phyloP scores from a whole-genome alignment of 352 stramenopile species.

The Blastocystis sp. region DNA sequence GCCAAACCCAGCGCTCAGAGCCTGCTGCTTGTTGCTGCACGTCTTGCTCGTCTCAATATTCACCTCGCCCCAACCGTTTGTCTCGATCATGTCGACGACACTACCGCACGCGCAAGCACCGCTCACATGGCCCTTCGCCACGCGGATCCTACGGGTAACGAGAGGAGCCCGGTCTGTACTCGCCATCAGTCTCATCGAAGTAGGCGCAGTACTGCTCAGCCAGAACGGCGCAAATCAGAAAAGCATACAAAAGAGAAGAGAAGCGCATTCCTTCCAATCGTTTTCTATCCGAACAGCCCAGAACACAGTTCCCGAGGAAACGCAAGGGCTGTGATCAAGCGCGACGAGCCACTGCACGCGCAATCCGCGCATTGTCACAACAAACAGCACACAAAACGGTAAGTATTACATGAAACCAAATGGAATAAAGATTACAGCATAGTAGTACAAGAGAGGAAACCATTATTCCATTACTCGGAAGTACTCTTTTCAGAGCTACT shows the following conservation, averaged over 20 bases:
- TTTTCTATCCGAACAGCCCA: neutral
- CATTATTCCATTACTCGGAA: neutral
- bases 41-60: neutral
- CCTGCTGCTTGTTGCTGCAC: conserved; percentile 12
- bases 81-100: conserved; percentile 38
- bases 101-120: neutral
- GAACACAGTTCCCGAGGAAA: neutral
- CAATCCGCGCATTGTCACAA: too few species aligned
- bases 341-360: neutral
- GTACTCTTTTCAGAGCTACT: neutral
- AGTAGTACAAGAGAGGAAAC: too few species aligned
- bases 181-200: neutral
- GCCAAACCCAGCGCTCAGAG: conserved; percentile 4
- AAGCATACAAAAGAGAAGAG: conserved; percentile 18
- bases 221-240: neutral
- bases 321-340: neutral
- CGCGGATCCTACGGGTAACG: neutral
- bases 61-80: conserved; percentile 38
- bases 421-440: too few species aligned
- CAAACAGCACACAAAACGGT: neutral
- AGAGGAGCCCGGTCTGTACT: neutral
- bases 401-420: too few species aligned
- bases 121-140: neutral
- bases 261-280: neutral
- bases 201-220: neutral